Base-by-base conservation (phyloP, 2,329 filamentous ascomycete genomes). In the Grosmannia huntii region DNA sequence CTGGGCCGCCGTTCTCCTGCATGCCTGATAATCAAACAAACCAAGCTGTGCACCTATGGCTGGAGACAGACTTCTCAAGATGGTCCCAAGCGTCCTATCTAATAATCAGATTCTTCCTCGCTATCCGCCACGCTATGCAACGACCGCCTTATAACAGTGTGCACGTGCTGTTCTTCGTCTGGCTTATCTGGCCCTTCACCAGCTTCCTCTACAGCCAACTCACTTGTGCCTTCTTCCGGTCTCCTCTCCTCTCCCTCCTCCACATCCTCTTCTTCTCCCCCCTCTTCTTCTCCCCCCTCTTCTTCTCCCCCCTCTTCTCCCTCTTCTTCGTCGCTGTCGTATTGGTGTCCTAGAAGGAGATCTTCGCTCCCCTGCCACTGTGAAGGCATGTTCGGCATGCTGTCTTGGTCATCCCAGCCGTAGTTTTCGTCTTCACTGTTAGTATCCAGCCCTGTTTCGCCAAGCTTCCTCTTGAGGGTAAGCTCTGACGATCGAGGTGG, bases 321-420 rank as follows among this genome's bases (percentile, higher is more conserved):
- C 1, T 62, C 60, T 12, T 62, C 62, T 1, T 60, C 58, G 4
- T 62, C 62, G 9, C 63, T 62, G 6, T 61, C 60, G 6, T 57
- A 53, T 0, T 48, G 50, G 3, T 60, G 58, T 2, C 76, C 76
- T 5, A 84, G 71, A 41, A 85, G 70, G 51, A 84, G 71, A 65
- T 85, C 83, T 65, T 86, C 82, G 63, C 82, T 85, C 23, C 82
- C 83, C 69, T 85, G 82, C 81, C 81, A 85, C 67, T 85, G 82
- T 10, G 81, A 81, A n/a, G 82, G 82, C 69, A 78, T 78, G 4
- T 72, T 73, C 12, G 82, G 81, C 64, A 84, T 72, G 58, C 80
- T 78, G 59, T 86, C 83, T 51, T 82, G 80, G 56, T 86, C 81
- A 46, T 79, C 79, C 86, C 86, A 90, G 16, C 84, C 85, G 65